Base-by-base conservation (phyloP, 2,329 filamentous ascomycete genomes). In the Lachnellula willkommii region DNA sequence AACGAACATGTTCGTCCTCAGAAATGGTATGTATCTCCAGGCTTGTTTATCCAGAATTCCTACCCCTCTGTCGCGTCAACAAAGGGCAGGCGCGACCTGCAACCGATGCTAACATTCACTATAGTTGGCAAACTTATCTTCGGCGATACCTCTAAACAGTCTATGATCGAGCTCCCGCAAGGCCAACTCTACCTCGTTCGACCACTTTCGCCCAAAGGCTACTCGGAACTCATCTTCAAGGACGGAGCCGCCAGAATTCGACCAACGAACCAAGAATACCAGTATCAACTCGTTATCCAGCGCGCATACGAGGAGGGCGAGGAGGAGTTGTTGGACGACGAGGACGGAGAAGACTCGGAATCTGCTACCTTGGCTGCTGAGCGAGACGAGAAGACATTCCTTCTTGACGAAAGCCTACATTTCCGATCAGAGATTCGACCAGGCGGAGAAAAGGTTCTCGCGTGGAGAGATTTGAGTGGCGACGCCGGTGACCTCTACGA, bases 221-320 rank as follows among this genome's bases (percentile, higher is more conserved):
- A 96, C 72, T 96, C 93, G 1, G 94, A 99, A 74, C 90, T 97
- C 70, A 95, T 99, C 74, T 99, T 96, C 80, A 96, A 94, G 73
- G 94, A 99, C 84, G 88, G 91, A 40, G 89, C 90, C 47, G 90
- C 93, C 52, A 90, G 88, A 61, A 95, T 99, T 68, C 88, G 95
- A 62, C 85, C 90, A 61, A 97, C 94, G 15, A 92, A 89, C 20
- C 92, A 96, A 71, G 91, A 97, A 53, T 96, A 89, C 68, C 92
- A 99, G 68, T 99, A 97, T 71, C 94, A 99, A 72, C 89, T 99
- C 12, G 93, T 97, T 42, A 83, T 97, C 43, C 94, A 99, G 72
- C 84, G 94, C 58, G 93, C 93, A 57, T 99, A 95, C 78, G 94
- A 99, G 70, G 94, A 99, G 74, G 94, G 94, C 54, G 94, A 99